Evolutionary conservation across 805 yeast genomes (phyloP).

Genomic region (Metschnikowia lochheadii): DNA sequence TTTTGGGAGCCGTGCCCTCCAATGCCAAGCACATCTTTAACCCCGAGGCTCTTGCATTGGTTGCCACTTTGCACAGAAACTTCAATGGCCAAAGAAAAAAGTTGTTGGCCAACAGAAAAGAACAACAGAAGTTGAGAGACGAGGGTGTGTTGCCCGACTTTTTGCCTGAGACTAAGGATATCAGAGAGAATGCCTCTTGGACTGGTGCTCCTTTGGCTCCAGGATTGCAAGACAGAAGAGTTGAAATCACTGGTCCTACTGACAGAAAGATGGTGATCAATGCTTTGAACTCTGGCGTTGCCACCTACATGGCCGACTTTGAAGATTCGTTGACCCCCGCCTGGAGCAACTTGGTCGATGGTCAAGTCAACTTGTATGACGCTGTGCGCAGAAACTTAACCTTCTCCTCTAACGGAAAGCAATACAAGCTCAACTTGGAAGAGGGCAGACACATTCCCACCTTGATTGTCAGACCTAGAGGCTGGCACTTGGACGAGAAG

Average conservation of each 20-base stretch:
- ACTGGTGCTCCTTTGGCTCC: conserved; percentile 69
- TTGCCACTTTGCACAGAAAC: conserved; percentile 69
- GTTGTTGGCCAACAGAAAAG: conserved; percentile 58
- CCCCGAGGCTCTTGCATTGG: conserved; percentile 60
- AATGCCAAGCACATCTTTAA: conserved; percentile 53
- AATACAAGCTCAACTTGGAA: conserved; percentile 40
- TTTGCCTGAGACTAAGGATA: conserved; percentile 61
- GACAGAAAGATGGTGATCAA: conserved; percentile 80
- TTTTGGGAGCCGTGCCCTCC: conserved; percentile 49
- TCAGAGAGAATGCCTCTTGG: conserved; percentile 73
- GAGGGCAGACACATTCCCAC: conserved; percentile 65
- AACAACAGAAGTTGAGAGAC: conserved; percentile 59
- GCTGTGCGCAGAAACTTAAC: conserved; percentile 64
- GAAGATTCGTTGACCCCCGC: conserved; percentile 85
- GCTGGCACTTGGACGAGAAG: conserved; percentile 79
- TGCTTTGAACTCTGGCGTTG: conserved; percentile 73
- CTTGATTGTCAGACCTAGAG: conserved; percentile 80
- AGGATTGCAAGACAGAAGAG: conserved; percentile 69
- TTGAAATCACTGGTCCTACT: conserved; percentile 84
- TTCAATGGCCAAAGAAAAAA: conserved; percentile 60
- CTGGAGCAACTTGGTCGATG: conserved; percentile 74
- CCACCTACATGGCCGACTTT: conserved; percentile 82
- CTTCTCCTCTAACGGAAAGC: conserved; percentile 40
- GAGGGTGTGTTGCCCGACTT: conserved; percentile 59
- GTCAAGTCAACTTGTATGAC: conserved; percentile 75